Evolutionary conservation across 139 green algal genomes (phyloP).

Genomic region (Chara braunii): DNA sequence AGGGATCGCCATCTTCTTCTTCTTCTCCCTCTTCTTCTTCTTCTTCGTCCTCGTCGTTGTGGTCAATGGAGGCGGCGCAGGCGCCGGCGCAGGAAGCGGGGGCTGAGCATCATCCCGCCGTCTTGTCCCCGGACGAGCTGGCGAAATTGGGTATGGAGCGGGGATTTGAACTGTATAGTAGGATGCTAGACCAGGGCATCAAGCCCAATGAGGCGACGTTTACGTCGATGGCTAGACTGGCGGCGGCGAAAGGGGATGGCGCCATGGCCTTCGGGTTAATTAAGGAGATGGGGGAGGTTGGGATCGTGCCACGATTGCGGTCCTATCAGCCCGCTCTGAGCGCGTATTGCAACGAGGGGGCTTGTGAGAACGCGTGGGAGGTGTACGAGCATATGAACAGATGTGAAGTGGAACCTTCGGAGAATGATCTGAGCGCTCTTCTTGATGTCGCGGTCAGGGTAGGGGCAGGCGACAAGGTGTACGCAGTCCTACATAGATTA

Average conservation of each 20-base stretch:
- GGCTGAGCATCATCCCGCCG: too few species aligned
- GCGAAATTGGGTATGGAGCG: not conserved
- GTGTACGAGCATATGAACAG: constrained; percentile 30
- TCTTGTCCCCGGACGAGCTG: not conserved
- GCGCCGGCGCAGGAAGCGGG: too few species aligned
- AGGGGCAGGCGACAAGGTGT: constrained; percentile 32
- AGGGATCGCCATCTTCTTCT: too few species aligned
- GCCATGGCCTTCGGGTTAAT: constrained; percentile 25
- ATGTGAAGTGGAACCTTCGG: not conserved
- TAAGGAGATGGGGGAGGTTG: constrained; percentile 21
- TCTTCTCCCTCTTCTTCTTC: too few species aligned
- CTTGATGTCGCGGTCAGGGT: not conserved
- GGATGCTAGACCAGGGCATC: constrained; percentile 17
- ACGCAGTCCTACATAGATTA: constrained; percentile 20
- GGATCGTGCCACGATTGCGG: constrained; percentile 19
- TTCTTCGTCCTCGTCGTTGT: too few species aligned
- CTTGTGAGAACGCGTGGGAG: constrained; percentile 9
- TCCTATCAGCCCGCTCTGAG: constrained; percentile 38
- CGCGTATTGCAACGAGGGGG: constrained; percentile 24
- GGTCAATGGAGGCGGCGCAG: too few species aligned
- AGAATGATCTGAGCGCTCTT: constrained; percentile 24
- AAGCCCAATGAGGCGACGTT: constrained; percentile 40
- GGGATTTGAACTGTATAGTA: constrained; percentile 8
- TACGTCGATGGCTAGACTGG: constrained; percentile 34
- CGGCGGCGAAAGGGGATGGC: constrained; percentile 15